These are phyloP conservation scores for Candida namnaoensis DNA, from an alignment of 805 yeast genomes.

Conservation along the genomic window DNA sequence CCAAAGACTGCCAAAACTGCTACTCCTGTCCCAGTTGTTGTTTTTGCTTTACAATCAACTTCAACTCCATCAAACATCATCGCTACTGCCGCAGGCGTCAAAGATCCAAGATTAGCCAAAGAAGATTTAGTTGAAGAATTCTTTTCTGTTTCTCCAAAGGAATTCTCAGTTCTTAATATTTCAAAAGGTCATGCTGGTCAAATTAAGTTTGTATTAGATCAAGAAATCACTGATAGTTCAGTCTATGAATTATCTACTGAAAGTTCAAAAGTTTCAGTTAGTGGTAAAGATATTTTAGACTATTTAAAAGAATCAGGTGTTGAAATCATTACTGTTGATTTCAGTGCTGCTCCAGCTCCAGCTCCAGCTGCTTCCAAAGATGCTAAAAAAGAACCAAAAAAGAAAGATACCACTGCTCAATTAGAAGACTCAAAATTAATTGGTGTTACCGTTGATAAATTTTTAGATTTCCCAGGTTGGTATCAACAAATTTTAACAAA, in stretches of 20 bases:
- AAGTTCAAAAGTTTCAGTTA: slow-evolving; percentile 39
- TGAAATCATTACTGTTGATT: slow-evolving; percentile 47
- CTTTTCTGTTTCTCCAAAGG: slow-evolving; percentile 48
- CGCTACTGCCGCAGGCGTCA: slow-evolving; percentile 60
- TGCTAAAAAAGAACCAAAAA: slow-evolving; percentile 19
- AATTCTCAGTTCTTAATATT: slow-evolving; percentile 48
- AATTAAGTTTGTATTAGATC: slow-evolving; percentile 52
- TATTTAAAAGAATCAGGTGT: slow-evolving; percentile 43
- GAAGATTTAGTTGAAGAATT: slow-evolving; percentile 67
- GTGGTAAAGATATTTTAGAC: slow-evolving; percentile 36
- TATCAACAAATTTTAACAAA: slow-evolving; percentile 93
- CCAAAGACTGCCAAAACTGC: slow-evolving; percentile 86
- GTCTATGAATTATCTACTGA: slow-evolving; percentile 37
- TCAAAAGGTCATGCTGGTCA: slow-evolving; percentile 41
- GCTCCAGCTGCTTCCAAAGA: slow-evolving; percentile 22
- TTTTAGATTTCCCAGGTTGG: slow-evolving; percentile 92
- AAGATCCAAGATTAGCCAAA: slow-evolving; percentile 84
- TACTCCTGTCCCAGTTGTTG: slow-evolving; percentile 69
- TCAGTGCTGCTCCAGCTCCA: slow-evolving; percentile 32
- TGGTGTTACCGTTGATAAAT: slow-evolving; percentile 94
- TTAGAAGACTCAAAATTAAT: slow-evolving; percentile 82
- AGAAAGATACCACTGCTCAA: slow-evolving; percentile 30
- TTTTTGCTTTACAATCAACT: slow-evolving; percentile 66
- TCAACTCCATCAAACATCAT: slow-evolving; percentile 58
- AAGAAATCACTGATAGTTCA: slow-evolving; percentile 30